These are phyloP conservation scores for Colletotrichum chlorophyti DNA, from an alignment of 2,329 filamentous ascomycete genomes.

Conservation along the genomic window DNA sequence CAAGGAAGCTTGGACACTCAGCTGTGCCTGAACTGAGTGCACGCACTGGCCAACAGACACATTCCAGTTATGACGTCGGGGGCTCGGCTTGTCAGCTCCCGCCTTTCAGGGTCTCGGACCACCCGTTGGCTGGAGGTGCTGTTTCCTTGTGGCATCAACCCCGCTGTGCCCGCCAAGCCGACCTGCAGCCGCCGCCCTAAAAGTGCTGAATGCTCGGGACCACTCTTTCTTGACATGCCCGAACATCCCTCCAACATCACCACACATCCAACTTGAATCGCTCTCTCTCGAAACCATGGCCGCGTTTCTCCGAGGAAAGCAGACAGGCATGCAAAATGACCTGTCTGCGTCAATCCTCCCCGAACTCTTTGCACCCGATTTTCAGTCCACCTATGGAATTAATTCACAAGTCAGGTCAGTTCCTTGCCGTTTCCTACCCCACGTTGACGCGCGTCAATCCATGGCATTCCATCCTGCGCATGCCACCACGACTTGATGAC, in stretches of 20 bases:
- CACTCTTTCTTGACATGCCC: not conserved
- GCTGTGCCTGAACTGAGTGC: not conserved
- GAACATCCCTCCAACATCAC: constrained; percentile 17
- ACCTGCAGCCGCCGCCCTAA: constrained; percentile 18
- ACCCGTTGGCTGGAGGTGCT: too few relatives aligned
- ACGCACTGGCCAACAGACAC: constrained; percentile 5
- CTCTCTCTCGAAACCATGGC: constrained; percentile 26
- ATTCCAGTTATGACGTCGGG: constrained; percentile 21
- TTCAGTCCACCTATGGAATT: constrained; percentile 83
- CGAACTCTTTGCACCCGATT: constrained; percentile 82
- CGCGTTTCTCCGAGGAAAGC: constrained; percentile 88
- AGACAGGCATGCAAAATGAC: constrained; percentile 91
- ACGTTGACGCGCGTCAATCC: constrained; percentile 28
- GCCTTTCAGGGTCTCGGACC: constrained; percentile 19
- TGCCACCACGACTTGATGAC: not conserved
- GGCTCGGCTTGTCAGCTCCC: not conserved
- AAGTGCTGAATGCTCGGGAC: constrained; percentile 12
- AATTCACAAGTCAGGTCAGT: constrained; percentile 73
- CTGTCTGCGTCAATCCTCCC: constrained; percentile 82
- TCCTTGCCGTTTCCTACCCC: constrained; percentile 14
- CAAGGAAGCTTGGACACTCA: not conserved
- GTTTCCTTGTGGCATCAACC: too few relatives aligned
- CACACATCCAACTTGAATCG: constrained; percentile 27
- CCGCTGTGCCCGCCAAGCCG: constrained; percentile 19
- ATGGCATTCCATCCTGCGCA: not conserved